Conservation (phyloP, 1,284 basidiomycete species). For the Apiotrichum montevideense region DNA sequence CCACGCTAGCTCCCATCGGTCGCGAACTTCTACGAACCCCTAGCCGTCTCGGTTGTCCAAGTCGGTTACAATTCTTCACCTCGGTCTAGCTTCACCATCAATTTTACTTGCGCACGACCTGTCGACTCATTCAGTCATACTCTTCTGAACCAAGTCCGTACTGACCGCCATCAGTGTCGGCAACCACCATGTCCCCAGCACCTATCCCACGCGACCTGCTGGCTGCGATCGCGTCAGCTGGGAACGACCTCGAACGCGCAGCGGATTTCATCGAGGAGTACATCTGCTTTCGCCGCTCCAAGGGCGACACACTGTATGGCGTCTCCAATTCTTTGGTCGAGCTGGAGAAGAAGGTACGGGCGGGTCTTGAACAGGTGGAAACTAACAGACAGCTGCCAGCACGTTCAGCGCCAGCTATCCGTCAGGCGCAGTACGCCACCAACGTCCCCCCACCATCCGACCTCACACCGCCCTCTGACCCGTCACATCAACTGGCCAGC, state of each 20-base stretch:
- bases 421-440: constrained; percentile 38
- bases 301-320: constrained; percentile 41
- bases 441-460: constrained; percentile 42
- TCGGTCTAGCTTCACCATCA: too few species aligned
- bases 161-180: too few species aligned
- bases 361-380: background rate
- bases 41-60: too few species aligned
- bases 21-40: too few species aligned
- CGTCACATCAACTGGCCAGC: constrained; percentile 34
- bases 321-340: constrained; percentile 34
- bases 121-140: too few species aligned
- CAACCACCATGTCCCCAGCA: background rate
- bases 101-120: too few species aligned
- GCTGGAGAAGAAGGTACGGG: constrained; percentile 35
- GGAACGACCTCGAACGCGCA: constrained; percentile 11
- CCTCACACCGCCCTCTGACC: constrained; percentile 34
- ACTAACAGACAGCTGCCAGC: constrained; percentile 20
- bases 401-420: constrained; percentile 29
- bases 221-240: background rate
- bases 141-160: too few species aligned
- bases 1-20: too few species aligned
- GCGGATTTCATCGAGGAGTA: constrained; percentile 39
- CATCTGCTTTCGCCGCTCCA: constrained; percentile 33
- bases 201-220: constrained; percentile 1
- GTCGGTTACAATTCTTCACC: too few species aligned